Percentiles rank a stretch among this genome's conserved stretches.
These are phyloP conservation scores for Gossypium davidsonii DNA, from an alignment of 441 rosid species.

Conservation along the genomic window DNA sequence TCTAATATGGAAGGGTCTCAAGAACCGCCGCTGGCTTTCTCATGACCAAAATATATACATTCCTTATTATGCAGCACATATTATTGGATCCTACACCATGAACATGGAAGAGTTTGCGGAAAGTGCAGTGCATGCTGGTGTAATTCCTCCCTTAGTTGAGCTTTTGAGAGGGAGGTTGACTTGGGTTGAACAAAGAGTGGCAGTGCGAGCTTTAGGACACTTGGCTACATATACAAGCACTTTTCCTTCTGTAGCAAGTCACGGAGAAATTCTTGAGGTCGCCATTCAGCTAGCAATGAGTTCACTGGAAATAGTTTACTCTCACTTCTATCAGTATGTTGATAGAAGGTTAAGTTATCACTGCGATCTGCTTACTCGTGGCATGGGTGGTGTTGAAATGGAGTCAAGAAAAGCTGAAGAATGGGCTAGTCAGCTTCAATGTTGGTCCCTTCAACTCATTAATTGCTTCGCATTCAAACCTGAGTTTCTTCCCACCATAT, in stretches of 20 bases:
- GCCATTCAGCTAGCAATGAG: constrained; percentile 84
- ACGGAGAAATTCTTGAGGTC: constrained; percentile 84
- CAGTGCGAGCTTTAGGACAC: constrained; percentile 87
- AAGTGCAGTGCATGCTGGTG: constrained; percentile 73
- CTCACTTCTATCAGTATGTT: constrained; percentile 75
- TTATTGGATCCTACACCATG: constrained; percentile 95
- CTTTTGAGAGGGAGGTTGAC: constrained; percentile 85
- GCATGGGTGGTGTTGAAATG: constrained; percentile 99
- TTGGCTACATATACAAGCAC: constrained; percentile 84
- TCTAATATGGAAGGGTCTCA: constrained; percentile 85
- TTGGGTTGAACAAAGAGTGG: constrained; percentile 97
- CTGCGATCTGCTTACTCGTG: constrained; percentile 90
- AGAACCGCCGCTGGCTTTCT: constrained; percentile 83
- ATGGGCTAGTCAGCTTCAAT: constrained; percentile 95
- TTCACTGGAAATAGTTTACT: constrained; percentile 86
- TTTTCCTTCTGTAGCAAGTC: constrained; percentile 65
- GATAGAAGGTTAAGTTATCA: constrained; percentile 81
- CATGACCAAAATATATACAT: constrained; percentile 93
- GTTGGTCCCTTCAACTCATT: constrained; percentile 97
- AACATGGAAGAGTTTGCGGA: constrained; percentile 96
- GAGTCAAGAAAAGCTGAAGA: constrained; percentile 95
- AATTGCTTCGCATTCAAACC: constrained; percentile 93
- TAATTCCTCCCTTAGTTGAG: constrained; percentile 77
- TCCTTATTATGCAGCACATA: constrained; percentile 94
- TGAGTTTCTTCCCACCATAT: constrained; percentile 76